Base-by-base conservation (phyloP, 2,329 filamentous ascomycete genomes). In the Calonectria multiphialidica region DNA sequence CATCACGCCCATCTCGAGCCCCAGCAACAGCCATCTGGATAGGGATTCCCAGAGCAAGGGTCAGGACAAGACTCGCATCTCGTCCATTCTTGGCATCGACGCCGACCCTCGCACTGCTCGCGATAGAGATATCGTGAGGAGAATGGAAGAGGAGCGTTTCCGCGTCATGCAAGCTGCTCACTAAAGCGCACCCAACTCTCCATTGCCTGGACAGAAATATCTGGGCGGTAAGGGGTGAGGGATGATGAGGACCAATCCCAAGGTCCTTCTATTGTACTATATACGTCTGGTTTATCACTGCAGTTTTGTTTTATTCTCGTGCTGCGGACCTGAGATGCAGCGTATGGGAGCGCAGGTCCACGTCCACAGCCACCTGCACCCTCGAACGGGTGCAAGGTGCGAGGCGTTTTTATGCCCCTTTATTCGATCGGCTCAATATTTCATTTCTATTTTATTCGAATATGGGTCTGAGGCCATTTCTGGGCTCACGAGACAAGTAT, bases 1-100 rank as follows among this genome's bases (percentile, higher is more conserved):
- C 59, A 86, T 91, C 77, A 90, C 89, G 10, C 88, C 88, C 8
- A 83, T 87, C 49, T 86, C 87, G 35, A 88, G 89, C 78, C 86
- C 90, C 0, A 88, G 89, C 50, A 81, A 83, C 66, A 80, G 80
- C 53, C 21, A 59, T 21, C 23, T 59, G 35, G 86, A 88, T 62
- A 84, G 87, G 57, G 83, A 86, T 9, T 71, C 76, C n/a, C 83
- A 86, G 71, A 81, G 81, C 69, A 84, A 84, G 75, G 77, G 71
- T 15, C 83, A 85, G 66, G 89, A 91, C 76, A 90, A 87, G 86
- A 92, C 90, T 42, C 86, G 90, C 75, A 92, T 93, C 76, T 90
- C 90, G 50, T 90, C 90, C 40, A 90, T 93, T 69, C 84, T 92
- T 28, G 90, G 90, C 45, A 90, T 90, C 74, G 89, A 91, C 76